Percentiles rank a stretch among this genome's conserved stretches.
These are phyloP conservation scores for Grifola frondosa DNA, from an alignment of 1,284 basidiomycete species.

Conservation along the genomic window DNA sequence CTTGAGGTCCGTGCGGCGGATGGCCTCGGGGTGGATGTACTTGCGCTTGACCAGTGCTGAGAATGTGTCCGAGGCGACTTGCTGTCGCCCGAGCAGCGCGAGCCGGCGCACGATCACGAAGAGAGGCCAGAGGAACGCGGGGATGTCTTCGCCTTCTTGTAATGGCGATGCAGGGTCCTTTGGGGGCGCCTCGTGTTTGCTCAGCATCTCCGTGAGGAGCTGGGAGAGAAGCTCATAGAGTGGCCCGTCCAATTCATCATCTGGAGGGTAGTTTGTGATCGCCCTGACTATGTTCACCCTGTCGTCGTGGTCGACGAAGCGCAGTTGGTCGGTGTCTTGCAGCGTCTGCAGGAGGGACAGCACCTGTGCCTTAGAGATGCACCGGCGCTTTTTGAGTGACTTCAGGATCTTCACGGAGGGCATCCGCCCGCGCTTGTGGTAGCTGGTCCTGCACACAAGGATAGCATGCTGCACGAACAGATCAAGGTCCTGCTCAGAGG, in stretches of 20 bases:
- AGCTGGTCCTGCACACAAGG: neutral
- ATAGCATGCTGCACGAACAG: slow-evolving; percentile 10
- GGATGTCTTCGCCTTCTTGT: slow-evolving; percentile 6
- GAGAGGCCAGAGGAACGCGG: slow-evolving; percentile 17
- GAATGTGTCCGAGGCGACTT: slow-evolving; percentile 23
- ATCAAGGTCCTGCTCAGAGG: no score
- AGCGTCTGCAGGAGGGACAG: slow-evolving; percentile 9
- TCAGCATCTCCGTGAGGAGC: slow-evolving; percentile 8
- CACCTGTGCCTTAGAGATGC: slow-evolving; percentile 8
- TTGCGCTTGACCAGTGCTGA: slow-evolving; percentile 33
- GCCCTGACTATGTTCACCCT: slow-evolving; percentile 1
- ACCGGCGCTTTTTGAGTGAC: slow-evolving; percentile 1
- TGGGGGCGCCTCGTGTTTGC: neutral
- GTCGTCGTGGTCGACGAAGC: neutral
- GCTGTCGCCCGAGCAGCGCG: slow-evolving; percentile 10
- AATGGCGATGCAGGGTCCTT: no score
- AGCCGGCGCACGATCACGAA: slow-evolving; percentile 18
- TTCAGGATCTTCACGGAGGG: slow-evolving; percentile 7
- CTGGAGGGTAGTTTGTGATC: slow-evolving; percentile 1
- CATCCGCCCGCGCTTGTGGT: slow-evolving; percentile 1
- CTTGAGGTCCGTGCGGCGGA: slow-evolving; percentile 34
- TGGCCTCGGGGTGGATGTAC: slow-evolving; percentile 38
- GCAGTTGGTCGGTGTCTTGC: slow-evolving; percentile 1
- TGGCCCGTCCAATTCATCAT: slow-evolving; percentile 6
- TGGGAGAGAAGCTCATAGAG: slow-evolving; percentile 4